Base-by-base conservation (phyloP, 352 stramenopile species). In the Aphanomyces stellatus region DNA sequence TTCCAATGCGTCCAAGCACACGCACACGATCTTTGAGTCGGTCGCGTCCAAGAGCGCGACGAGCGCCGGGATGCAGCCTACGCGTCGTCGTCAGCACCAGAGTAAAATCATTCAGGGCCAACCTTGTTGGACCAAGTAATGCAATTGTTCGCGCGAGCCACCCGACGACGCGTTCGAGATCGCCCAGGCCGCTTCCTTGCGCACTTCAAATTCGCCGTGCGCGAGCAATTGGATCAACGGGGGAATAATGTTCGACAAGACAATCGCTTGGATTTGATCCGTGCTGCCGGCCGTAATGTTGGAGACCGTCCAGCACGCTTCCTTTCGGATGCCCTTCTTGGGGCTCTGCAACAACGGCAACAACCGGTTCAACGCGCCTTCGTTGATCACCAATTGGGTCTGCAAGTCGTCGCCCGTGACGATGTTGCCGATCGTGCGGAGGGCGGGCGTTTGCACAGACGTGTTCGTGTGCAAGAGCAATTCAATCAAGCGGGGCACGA, bases 361-460 rank as follows among this genome's bases (percentile, higher is more conserved):
- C 8, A 94, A 72, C 0, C 80, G 72, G 10, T 72, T 74, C 27
- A 92, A 53, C 10, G 84, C 75, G 10, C 68, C 76, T 8, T 78
- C 57, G 62, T 92, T 80, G 49, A 95, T 59, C 41, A 87, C 82
- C 37, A 76, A 59, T 51, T 92, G 82, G 15, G 86, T 95, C 69
- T 91, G 83, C 11, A 78, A 59, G 56, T 89, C 79, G 59, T 99
- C 97, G 56, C 97, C 97, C 28, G 97, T 99, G 28, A 99, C 95
- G 72, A 99, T 98, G 75, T 99, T 99, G 15, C 85, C 85, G 10
- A 99, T 93, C 1, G 92, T 98, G 27, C 96, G 86, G 22, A 99
- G 76, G 10, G 96, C 96, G 11, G 97, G 96, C 7, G 95, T 99
- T 77, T 99, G 95, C 33, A 99, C 94, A 3, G 92, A 87, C 22